Evolutionary conservation across 345 rosid genomes (phyloP).

Genomic region (Camelina sativa): DNA sequence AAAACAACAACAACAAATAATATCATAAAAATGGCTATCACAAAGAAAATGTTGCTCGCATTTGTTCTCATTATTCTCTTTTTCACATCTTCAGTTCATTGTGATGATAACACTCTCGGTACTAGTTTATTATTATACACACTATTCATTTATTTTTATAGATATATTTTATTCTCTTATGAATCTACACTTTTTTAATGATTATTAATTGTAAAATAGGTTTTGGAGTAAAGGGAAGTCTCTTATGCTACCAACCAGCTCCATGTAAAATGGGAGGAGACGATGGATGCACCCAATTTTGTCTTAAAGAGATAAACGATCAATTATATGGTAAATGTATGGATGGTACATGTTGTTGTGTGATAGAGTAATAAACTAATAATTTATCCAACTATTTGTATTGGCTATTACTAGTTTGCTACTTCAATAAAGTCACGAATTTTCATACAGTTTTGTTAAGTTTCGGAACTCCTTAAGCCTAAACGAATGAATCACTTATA

Average conservation of each 20-base stretch:
- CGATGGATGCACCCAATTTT: background rate
- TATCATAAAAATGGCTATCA: constrained; percentile 10
- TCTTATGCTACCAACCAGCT: background rate
- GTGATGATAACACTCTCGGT: background rate
- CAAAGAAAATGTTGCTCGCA: background rate
- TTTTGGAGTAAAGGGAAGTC: background rate
- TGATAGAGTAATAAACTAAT: background rate
- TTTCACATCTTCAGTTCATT: background rate
- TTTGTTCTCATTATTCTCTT: background rate
- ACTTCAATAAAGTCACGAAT: background rate
- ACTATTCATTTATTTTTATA: background rate
- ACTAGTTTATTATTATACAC: background rate
- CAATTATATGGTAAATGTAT: background rate
- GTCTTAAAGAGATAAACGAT: background rate
- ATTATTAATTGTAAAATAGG: background rate
- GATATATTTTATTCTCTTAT: background rate
- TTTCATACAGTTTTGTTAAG: background rate
- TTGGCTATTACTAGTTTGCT: background rate
- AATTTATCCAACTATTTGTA: background rate
- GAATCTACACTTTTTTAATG: background rate
- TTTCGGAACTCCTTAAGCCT: too few relatives aligned
- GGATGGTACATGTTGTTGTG: background rate
- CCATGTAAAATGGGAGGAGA: background rate
- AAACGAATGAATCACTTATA: too few relatives aligned
- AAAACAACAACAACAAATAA: background rate